Evolutionary conservation across 2,329 filamentous ascomycete species (phyloP), one percentile per base, ranked within the genome.

Genomic region (Colletotrichum salicis): DNA sequence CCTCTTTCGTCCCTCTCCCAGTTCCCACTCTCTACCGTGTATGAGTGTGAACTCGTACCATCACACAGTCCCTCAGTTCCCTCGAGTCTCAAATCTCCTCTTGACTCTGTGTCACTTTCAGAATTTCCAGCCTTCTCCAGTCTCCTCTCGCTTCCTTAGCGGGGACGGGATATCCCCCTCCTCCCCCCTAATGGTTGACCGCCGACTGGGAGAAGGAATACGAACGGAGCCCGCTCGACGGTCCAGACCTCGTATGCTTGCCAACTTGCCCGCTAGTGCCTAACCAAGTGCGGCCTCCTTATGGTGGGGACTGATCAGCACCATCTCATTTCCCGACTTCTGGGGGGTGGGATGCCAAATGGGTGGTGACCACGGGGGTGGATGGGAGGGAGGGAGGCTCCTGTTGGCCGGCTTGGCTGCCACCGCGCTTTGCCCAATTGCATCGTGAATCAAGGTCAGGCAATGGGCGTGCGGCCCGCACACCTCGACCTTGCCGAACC

Each of bases 321-420:
- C 41, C 69, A 69, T 29, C 59, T 71, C 69, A 71, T 71, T 54
- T 71, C 69, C 69, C 54, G n/a, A 33, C 64, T 63, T 55, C 61
- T 51, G 64, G 57, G 67, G 37, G 41, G 22, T 51, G 58, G 31
- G 12, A 35, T 37, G 37, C 37, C 37, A 41, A 19, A 41, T 41
- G 37, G 37, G 37, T 41, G n/a, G n/a, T 31, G 22, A 48, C 19
- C 41, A 48, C 11, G 33, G n/a, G 33, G 56, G 33, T 22, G 59
- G 41, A 8, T 51, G 24, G 29, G 41, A n/a, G 8, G 6, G 4
- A 24, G 27, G 59, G 22, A n/a, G 59, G 29, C 45, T 33, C 33
- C n/a, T 13, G n/a, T 27, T 52, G 45, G 29, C 41, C 41, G 19
- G 41, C 41, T 48, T 48, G 41, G 19, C 41, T 48, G 41, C 41